Evolutionary conservation across 2,329 filamentous ascomycete species (phyloP), one percentile per base, ranked within the genome.

Genomic region (Lachnum nothofagi): DNA sequence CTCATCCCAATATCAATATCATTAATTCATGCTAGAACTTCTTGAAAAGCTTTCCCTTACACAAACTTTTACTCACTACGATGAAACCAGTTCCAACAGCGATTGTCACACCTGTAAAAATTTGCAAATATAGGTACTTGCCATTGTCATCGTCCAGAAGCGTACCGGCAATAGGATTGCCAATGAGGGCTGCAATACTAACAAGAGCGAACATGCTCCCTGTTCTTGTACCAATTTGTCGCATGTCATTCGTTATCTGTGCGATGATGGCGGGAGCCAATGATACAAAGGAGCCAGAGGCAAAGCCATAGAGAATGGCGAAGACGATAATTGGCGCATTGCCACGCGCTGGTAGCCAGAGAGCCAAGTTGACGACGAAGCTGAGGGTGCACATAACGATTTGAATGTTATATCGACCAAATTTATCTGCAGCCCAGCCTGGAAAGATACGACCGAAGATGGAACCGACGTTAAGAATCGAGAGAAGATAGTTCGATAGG

Each of bases 241-340:
- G 24, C 3, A 88, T 67, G 1, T 77, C 77, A 33, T 85, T 79
- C 1, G 77, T 80, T 51, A 88, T 83, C 59, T 88, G 81, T 1
- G 82, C 82, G n/a, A 89, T 70, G 9, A 85, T 68, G 0, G 82
- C 75, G 0, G 84, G 79, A 0, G 72, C 35, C 19, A 60, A 41
- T 2, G 49, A 49, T 8, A 78, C 19, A 7, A 27, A 49, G 3
- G 39, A 80, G 0, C 81, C 82, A 0, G 75, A 79, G 2, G 74
- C 74, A 42, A 86, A 70, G 1, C 86, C 86, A 59, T 85, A 88
- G 48, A 83, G 70, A 0, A 73, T 68, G 0, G 78, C 70, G 74
- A 84, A 89, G 0, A 70, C 72, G 58, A 85, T 87, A 22, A 86
- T 67, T 0, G 76, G 73, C 0, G 67, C 42, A 0, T 44, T 20